These are phyloP conservation scores for Dentiscutata heterogama DNA, from an alignment of 371 early-diverging fungal species.

Conservation along the genomic window DNA sequence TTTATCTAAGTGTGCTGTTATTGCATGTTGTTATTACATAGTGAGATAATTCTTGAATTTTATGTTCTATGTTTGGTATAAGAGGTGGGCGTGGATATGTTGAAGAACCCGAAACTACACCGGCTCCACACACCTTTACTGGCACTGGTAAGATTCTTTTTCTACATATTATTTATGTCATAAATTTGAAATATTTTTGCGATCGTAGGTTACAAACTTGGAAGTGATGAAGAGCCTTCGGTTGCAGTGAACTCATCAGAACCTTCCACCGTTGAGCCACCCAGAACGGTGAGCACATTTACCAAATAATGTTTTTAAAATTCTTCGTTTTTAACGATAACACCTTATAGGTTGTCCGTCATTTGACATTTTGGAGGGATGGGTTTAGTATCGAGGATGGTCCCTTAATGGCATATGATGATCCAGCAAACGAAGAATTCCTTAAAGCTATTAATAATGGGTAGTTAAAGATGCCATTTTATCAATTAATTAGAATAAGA, in stretches of 20 bases:
- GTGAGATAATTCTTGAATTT: too few species aligned
- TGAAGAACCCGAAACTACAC: conserved; percentile 53
- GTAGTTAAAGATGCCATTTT: conserved; percentile 56
- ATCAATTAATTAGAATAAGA: not conserved
- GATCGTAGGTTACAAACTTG: conserved; percentile 55
- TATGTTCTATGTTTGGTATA: not conserved
- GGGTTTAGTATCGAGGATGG: conserved; percentile 97
- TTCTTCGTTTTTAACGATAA: conserved; percentile 53
- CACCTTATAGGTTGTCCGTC: conserved; percentile 65
- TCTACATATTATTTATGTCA: not conserved
- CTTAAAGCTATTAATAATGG: conserved; percentile 89
- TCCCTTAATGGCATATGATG: conserved; percentile 82
- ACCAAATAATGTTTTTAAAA: conserved; percentile 29
- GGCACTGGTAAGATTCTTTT: conserved; percentile 64
- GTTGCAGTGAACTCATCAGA: conserved; percentile 31
- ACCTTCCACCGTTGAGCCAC: conserved; percentile 42
- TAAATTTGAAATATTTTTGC: not conserved
- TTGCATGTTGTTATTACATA: too few species aligned
- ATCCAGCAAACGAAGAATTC: conserved; percentile 88
- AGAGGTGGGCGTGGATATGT: conserved; percentile 65
- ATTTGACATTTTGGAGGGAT: conserved; percentile 94
- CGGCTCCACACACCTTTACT: conserved; percentile 62
- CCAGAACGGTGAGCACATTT: conserved; percentile 49
- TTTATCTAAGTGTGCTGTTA: too few species aligned
- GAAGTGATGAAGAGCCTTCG: conserved; percentile 76